These are phyloP conservation scores for Lentinula aciculospora DNA, from an alignment of 768 basidiomycete genomes.

Conservation along the genomic window DNA sequence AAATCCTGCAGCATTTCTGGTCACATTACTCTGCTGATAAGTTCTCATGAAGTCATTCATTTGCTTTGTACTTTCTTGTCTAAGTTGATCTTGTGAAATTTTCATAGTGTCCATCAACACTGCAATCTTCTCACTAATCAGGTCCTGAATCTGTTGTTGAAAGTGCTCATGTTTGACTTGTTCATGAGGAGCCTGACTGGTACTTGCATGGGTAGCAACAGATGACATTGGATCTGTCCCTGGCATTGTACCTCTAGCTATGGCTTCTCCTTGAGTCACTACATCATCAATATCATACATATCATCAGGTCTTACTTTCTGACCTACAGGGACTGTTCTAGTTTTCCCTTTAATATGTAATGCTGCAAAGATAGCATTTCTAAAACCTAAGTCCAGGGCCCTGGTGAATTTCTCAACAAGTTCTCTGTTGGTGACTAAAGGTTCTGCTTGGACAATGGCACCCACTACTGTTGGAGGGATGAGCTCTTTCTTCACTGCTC, in stretches of 20 bases:
- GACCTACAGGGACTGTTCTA: neutral
- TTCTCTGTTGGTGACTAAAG: neutral
- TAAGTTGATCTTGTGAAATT: neutral
- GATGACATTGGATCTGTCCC: neutral
- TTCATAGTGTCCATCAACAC: neutral
- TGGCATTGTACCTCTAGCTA: neutral
- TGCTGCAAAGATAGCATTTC: neutral
- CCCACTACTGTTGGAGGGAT: too few species aligned
- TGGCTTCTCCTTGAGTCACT: neutral
- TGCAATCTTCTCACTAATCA: neutral
- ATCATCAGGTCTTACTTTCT: neutral
- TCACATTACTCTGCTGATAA: neutral
- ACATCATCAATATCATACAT: neutral
- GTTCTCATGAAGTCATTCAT: neutral
- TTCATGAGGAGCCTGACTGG: neutral
- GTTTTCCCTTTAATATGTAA: neutral
- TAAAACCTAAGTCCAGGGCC: neutral
- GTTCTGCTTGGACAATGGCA: too few species aligned
- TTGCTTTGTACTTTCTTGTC: neutral
- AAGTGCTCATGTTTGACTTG: neutral
- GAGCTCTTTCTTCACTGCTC: too few species aligned
- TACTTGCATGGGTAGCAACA: neutral
- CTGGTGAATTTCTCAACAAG: neutral
- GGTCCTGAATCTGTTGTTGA: neutral
- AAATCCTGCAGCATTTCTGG: neutral